A percentile compares a stretch with the other conserved stretches of the same genome.
Conservation (phyloP, 2,329 filamentous ascomycete genomes). For the Gaeumannomyces sp. region DNA sequence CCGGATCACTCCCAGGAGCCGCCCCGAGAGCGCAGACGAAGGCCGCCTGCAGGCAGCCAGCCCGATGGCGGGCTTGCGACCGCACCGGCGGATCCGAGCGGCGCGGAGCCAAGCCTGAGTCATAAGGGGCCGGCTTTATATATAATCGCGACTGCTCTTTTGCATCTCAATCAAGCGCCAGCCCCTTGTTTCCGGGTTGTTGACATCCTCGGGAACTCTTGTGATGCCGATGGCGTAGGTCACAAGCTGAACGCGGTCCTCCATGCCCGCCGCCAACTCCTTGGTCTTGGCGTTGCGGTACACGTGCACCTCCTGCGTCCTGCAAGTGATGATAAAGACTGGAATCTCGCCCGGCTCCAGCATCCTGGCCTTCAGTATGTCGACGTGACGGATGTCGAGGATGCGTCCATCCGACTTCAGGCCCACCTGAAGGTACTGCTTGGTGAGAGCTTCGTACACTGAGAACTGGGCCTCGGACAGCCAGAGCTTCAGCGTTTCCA, state of each 20-base stretch:
- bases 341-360: slow-evolving; percentile 83
- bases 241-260: slow-evolving; percentile 96
- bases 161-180: slow-evolving; percentile 98
- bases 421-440: slow-evolving; percentile 90
- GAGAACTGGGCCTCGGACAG: slow-evolving; percentile 93
- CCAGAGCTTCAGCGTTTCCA: slow-evolving; percentile 87
- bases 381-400: slow-evolving; percentile 89
- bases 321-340: slow-evolving; percentile 93
- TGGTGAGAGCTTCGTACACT: slow-evolving; percentile 92
- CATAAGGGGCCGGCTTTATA: slow-evolving; percentile 30
- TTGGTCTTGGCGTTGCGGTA: slow-evolving; percentile 88
- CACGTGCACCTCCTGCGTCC: slow-evolving; percentile 96
- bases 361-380: slow-evolving; percentile 75
- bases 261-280: slow-evolving; percentile 91
- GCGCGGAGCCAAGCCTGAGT: neutral
- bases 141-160: slow-evolving; percentile 90
- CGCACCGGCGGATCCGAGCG: too few relatives aligned
- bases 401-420: slow-evolving; percentile 94
- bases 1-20: neutral
- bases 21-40: too few relatives aligned
- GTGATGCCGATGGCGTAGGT: slow-evolving; percentile 98
- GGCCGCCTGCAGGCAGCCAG: neutral
- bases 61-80: too few relatives aligned
- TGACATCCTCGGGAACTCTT: slow-evolving; percentile 87
- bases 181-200: slow-evolving; percentile 91